Conservation (phyloP, 1,284 basidiomycete species). For the Termitomyces sp. region DNA sequence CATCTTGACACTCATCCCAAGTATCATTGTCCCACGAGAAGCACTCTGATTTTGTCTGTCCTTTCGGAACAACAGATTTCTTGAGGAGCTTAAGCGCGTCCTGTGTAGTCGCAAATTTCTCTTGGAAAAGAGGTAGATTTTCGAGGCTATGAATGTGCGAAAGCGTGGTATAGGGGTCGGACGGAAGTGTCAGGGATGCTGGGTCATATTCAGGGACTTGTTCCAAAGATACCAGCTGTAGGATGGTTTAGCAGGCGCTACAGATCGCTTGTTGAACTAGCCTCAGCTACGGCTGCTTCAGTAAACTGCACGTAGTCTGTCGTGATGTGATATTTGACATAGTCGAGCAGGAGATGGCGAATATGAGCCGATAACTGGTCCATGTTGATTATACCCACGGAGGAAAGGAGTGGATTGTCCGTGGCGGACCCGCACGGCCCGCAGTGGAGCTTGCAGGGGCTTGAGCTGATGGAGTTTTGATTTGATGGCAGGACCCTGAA, state of each 20-base stretch:
- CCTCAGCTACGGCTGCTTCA: constrained; percentile 42
- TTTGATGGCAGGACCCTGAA: too few relatives aligned
- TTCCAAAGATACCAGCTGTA: constrained; percentile 39
- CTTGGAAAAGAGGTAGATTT: constrained; percentile 36
- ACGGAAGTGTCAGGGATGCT: constrained; percentile 41
- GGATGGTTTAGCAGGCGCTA: not conserved
- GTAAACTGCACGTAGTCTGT: constrained; percentile 53
- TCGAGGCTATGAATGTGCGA: constrained; percentile 27
- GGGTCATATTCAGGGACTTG: constrained; percentile 44
- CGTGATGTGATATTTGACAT: constrained; percentile 49
- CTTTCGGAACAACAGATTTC: constrained; percentile 17
- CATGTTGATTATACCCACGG: constrained; percentile 3
- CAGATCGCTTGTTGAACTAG: constrained; percentile 19
- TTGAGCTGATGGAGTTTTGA: too few relatives aligned
- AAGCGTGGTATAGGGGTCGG: constrained; percentile 45
- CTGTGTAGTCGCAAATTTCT: constrained; percentile 34
- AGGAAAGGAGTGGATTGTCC: not conserved
- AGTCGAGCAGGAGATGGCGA: constrained; percentile 46
- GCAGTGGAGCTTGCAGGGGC: too few relatives aligned
- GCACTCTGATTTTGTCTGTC: constrained; percentile 27
- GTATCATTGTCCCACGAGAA: constrained; percentile 20
- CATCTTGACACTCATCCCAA: constrained; percentile 21
- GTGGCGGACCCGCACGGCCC: not conserved
- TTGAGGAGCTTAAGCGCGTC: constrained; percentile 37
- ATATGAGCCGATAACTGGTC: constrained; percentile 35